phyloP scores from a whole-genome alignment of 108 stramenopile species.

The Cyclostephanos tholiformis region DNA sequence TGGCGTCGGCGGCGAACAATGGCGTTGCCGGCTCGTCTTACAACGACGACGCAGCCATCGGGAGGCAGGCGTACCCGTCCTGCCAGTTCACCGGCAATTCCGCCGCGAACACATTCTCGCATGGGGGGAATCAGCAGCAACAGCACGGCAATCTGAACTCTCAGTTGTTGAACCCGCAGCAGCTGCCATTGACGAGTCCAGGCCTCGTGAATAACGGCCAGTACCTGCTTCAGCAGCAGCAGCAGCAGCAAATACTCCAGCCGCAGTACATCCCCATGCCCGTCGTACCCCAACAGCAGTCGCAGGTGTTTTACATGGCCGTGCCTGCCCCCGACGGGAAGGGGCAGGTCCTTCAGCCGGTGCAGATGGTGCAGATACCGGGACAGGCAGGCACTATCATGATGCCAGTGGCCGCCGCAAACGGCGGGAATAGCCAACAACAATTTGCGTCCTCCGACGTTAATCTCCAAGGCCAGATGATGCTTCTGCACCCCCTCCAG shows the following conservation, averaged over 20 bases:
- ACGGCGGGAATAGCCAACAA: slow-evolving; percentile 15
- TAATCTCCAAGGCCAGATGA: slow-evolving; percentile 7
- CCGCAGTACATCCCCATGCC: slow-evolving; percentile 38
- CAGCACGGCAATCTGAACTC: slow-evolving; percentile 17
- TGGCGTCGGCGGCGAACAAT: slow-evolving; percentile 5
- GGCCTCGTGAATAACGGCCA: slow-evolving; percentile 5
- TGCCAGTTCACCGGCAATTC: slow-evolving; percentile 6
- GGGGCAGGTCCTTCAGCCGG: slow-evolving; percentile 80
- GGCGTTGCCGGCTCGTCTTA: slow-evolving; percentile 18
- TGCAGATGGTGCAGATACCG: slow-evolving; percentile 52
- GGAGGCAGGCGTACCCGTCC: slow-evolving; percentile 10
- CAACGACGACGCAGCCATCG: slow-evolving; percentile 1
- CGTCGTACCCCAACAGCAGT: slow-evolving; percentile 28
- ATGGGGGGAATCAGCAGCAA: slow-evolving; percentile 8
- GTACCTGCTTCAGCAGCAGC: slow-evolving; percentile 40
- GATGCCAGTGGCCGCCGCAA: slow-evolving; percentile 32
- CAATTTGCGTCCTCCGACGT: slow-evolving; percentile 7
- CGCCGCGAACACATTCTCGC: slow-evolving; percentile 1
- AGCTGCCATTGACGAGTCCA: background rate
- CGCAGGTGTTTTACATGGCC: slow-evolving; percentile 90
- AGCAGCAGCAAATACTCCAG: slow-evolving; percentile 49
- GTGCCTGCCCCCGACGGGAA: slow-evolving; percentile 86
- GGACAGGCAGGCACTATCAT: slow-evolving; percentile 41
- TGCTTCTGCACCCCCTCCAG: slow-evolving; percentile 27
- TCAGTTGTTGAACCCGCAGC: background rate